phyloP scores from a whole-genome alignment of 192 early-diverging fungal genomes.

The Linnemannia zychae region DNA sequence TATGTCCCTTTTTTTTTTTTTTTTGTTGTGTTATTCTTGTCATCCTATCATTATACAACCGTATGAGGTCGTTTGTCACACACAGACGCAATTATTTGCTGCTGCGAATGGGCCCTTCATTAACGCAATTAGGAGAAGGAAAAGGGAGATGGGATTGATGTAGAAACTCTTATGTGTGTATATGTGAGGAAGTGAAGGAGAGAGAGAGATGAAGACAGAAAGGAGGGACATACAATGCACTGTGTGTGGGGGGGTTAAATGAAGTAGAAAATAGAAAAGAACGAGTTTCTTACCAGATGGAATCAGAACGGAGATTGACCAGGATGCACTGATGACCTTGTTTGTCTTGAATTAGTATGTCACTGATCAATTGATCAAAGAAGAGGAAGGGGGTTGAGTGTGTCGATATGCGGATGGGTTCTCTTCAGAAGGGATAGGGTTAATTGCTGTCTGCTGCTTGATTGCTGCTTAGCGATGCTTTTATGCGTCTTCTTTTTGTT shows the following conservation, averaged over 20 bases:
- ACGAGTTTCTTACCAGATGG: neutral
- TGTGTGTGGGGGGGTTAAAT: neutral
- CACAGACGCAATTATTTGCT: too few relatives aligned
- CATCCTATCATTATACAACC: neutral
- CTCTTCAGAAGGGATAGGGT: neutral
- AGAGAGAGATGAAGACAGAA: neutral
- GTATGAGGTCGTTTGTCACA: too few relatives aligned
- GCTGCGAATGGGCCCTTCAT: neutral
- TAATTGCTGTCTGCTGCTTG: neutral
- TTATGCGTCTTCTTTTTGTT: neutral
- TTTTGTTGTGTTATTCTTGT: neutral
- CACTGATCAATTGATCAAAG: neutral
- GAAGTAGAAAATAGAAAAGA: neutral
- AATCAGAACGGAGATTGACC: neutral
- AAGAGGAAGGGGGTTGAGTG: neutral
- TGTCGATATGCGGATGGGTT: neutral
- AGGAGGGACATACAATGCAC: too few relatives aligned
- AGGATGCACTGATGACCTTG: neutral
- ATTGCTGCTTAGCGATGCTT: neutral
- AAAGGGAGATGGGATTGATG: neutral
- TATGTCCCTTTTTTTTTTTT: neutral
- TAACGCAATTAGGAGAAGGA: neutral
- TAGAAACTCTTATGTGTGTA: neutral
- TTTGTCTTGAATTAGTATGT: neutral
- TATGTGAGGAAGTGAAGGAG: neutral